phyloP scores from a whole-genome alignment of 768 basidiomycete species.

The Cystofilobasidium macerans region DNA sequence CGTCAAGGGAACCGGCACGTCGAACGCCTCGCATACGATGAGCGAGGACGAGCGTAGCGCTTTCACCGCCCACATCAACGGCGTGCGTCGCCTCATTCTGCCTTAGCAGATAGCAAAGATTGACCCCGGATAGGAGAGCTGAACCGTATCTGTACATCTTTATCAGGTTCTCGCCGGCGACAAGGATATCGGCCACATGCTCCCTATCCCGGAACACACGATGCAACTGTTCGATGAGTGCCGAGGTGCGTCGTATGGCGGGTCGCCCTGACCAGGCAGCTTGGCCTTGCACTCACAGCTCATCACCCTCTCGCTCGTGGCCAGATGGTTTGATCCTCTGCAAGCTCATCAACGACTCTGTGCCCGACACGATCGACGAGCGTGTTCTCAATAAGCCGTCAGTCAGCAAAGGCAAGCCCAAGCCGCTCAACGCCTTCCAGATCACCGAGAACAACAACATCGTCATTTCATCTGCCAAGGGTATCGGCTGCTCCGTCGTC shows the following conservation, averaged over 20 bases:
- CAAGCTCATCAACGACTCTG: slow-evolving; percentile 98
- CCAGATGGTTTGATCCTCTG: slow-evolving; percentile 86
- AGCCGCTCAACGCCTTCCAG: slow-evolving; percentile 87
- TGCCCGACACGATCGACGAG: slow-evolving; percentile 96
- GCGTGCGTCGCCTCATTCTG: slow-evolving; percentile 46
- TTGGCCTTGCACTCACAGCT: background rate
- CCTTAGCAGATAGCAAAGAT: background rate
- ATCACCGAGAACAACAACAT: slow-evolving; percentile 99
- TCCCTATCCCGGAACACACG: slow-evolving; percentile 87
- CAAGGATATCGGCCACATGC: slow-evolving; percentile 62
- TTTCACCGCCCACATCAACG: slow-evolving; percentile 98
- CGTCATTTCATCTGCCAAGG: slow-evolving; percentile 94
- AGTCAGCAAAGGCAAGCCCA: slow-evolving; percentile 47
- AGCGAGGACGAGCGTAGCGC: slow-evolving; percentile 91
- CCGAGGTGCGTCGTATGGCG: slow-evolving; percentile 41
- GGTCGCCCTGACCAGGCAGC: background rate
- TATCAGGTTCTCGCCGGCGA: slow-evolving; percentile 80
- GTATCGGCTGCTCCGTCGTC: slow-evolving; percentile 95
- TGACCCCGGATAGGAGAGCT: too few relatives aligned
- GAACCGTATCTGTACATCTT: too few relatives aligned
- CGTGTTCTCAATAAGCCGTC: slow-evolving; percentile 91
- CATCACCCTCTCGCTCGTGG: background rate
- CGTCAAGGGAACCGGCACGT: slow-evolving; percentile 76
- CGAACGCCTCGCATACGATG: slow-evolving; percentile 91
- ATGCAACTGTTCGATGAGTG: slow-evolving; percentile 99